Evolutionary conservation across 129 eudicot genomes (phyloP), one percentile per base, ranked within the genome.

Genomic region (Arctium lappa): DNA sequence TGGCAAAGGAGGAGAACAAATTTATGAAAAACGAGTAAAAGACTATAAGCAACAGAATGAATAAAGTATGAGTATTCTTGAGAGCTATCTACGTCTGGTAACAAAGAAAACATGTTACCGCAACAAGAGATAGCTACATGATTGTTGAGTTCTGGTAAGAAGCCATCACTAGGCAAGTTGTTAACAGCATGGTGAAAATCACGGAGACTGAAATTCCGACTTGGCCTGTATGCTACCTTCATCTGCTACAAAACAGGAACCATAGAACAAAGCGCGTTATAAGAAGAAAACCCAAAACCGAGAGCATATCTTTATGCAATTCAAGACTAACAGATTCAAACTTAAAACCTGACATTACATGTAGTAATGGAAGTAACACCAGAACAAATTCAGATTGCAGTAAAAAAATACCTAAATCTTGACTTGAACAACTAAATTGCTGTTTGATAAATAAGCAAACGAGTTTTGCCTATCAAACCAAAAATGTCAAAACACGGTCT

Each of bases 121-220:
- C 73, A 77, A 76, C 87, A 91, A 50, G 84, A 82, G 69, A 89
- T 65, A 71, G 90, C 82, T 80, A 89, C 86, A 69, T 83, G 77
- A 83, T 81, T 88, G 70, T 39, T 87, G 70, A 87, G 32, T 74
- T 89, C 89, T 66, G 94, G 94, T 32, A 83, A 81, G 80, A 89
- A 93, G 63, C 88, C 91, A 88, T 93, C 94, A 77, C 82, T 70
- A 48, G 98, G 99, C 80, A 95, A 38, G 84, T 89, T 91, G 72
- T 92, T 93, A 87, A 95, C 91, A 50, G 98, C 97, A 86, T 91
- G 94, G 83, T 95, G 99, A 83, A 95, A 90, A 87, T 95, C 97
- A 79, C 97, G 98, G 37, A 95, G 90, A 86, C 83, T 91, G 86
- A 95, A 95, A 83, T 83, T 85, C 80, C 94, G 90, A 37, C 88